These are phyloP conservation scores for Clavariopsis aquatica DNA, from an alignment of 495 filamentous ascomycete genomes.

Conservation along the genomic window DNA sequence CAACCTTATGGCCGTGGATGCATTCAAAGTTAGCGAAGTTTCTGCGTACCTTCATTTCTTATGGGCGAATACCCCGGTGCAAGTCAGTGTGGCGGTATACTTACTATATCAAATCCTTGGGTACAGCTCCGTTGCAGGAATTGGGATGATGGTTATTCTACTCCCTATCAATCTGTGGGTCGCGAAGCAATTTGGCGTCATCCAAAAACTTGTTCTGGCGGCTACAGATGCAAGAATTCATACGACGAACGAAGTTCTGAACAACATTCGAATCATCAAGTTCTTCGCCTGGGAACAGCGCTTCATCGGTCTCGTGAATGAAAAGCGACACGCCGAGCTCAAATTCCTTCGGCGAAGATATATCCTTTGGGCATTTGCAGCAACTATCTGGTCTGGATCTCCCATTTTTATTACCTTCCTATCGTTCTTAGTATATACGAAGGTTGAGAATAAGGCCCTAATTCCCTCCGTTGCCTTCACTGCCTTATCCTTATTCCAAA, in stretches of 20 bases:
- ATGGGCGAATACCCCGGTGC: constrained; percentile 80
- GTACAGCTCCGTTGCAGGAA: constrained; percentile 88
- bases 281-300: constrained; percentile 99
- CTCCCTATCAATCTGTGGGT: constrained; percentile 87
- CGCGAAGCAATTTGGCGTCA: constrained; percentile 75
- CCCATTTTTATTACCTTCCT: constrained; percentile 95
- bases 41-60: constrained; percentile 91
- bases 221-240: constrained; percentile 96
- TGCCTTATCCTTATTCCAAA: constrained; percentile 89
- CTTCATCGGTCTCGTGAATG: constrained; percentile 81
- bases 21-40: constrained; percentile 95
- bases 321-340: constrained; percentile 80
- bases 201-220: constrained; percentile 87
- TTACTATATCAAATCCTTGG: constrained; percentile 89
- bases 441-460: constrained; percentile 84
- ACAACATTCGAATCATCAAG: constrained; percentile 99
- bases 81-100: constrained; percentile 70
- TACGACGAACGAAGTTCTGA: constrained; percentile 93
- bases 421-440: constrained; percentile 90
- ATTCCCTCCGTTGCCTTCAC: constrained; percentile 96
- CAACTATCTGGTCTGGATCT: constrained; percentile 94
- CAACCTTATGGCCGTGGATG: constrained; percentile 98
- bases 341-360: constrained; percentile 76
- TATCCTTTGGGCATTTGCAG: constrained; percentile 86
- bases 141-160: constrained; percentile 85